phyloP scores from a whole-genome alignment of 2,329 filamentous ascomycete genomes.

The Ophiostoma novo-ulmi region DNA sequence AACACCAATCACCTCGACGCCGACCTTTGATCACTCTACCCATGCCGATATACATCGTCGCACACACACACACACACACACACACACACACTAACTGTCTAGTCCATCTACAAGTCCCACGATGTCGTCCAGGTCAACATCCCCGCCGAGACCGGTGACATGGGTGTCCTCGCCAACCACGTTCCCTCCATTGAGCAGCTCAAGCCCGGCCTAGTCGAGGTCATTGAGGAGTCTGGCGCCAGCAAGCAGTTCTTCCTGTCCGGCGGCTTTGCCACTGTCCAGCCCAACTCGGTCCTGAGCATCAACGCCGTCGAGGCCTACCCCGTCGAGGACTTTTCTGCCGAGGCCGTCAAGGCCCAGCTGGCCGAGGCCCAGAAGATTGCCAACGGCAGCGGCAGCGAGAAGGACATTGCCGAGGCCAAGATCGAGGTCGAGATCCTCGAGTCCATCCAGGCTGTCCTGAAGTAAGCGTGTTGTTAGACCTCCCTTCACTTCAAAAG shows the following conservation, averaged over 20 bases:
- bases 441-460: constrained; percentile 72
- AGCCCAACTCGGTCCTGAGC: constrained; percentile 90
- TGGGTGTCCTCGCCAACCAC: constrained; percentile 99
- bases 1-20: background rate
- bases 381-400: constrained; percentile 80
- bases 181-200: constrained; percentile 98
- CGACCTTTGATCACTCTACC: background rate
- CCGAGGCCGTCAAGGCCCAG: constrained; percentile 81
- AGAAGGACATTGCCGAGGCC: constrained; percentile 96
- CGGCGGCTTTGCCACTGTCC: constrained; percentile 92
- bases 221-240: constrained; percentile 85
- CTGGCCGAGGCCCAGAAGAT: constrained; percentile 96
- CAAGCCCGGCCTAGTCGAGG: constrained; percentile 91
- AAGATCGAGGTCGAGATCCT: constrained; percentile 98
- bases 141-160: constrained; percentile 94
- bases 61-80: constrained; percentile 1
- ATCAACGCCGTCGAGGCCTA: constrained; percentile 98
- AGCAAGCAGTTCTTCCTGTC: constrained; percentile 98
- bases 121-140: constrained; percentile 94
- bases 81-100: background rate
- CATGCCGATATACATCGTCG: background rate
- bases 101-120: constrained; percentile 63
- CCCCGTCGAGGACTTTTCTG: constrained; percentile 91
- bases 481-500: background rate
- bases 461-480: constrained; percentile 57